Conservation (phyloP, 2,329 filamentous ascomycete genomes). For the Trichoderma harzianum region DNA sequence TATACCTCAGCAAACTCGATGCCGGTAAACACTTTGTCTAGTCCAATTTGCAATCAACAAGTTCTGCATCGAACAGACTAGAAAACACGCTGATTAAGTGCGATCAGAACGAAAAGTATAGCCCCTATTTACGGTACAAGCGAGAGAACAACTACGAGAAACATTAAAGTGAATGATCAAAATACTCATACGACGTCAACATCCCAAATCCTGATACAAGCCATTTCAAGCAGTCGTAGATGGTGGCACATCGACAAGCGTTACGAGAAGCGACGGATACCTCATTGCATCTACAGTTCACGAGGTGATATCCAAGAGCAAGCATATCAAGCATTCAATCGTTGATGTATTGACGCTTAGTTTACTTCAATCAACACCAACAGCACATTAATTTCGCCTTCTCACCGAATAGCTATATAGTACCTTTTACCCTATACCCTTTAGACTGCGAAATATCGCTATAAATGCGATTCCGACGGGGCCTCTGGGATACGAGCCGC, state of each 20-base stretch:
- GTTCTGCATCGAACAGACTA: too few species aligned
- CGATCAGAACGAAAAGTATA: too few species aligned
- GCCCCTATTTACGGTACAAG: not conserved
- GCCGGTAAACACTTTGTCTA: not conserved
- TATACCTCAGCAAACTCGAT: not conserved
- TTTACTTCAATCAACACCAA: not conserved
- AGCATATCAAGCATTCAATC: not conserved
- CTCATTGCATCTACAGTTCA: not conserved
- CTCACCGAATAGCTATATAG: conserved; percentile 29
- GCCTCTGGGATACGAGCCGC: not conserved
- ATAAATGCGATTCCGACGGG: not conserved
- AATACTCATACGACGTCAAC: not conserved
- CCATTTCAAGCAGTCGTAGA: not conserved
- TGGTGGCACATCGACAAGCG: not conserved
- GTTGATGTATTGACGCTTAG: not conserved
- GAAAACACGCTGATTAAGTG: too few species aligned
- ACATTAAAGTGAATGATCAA: not conserved
- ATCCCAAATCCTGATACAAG: not conserved
- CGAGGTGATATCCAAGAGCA: not conserved
- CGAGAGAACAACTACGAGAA: not conserved
- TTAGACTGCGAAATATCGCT: not conserved
- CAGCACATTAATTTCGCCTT: conserved; percentile 55
- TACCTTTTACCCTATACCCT: not conserved
- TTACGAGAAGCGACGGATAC: not conserved
- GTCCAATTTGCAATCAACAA: not conserved